A percentile compares a stretch with the other conserved stretches of the same genome.
phyloP scores from a whole-genome alignment of 176 grass and related monocot genomes.

The Ampelocalamus luodianensis region DNA sequence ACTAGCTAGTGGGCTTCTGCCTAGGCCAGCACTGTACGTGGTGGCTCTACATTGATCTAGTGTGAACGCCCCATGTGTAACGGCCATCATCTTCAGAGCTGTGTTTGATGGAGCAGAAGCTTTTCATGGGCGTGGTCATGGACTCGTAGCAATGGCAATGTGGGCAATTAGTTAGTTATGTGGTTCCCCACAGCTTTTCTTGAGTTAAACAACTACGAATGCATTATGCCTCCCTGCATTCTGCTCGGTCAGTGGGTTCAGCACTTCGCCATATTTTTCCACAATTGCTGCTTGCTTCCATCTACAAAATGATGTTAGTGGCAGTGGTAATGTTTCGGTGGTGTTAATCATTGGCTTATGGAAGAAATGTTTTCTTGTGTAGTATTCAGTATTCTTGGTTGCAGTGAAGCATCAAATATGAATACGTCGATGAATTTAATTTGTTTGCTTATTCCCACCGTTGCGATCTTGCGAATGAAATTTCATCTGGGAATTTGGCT shows the following conservation, averaged over 20 bases:
- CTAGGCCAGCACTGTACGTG: slow-evolving; percentile 35
- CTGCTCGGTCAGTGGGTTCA: neutral
- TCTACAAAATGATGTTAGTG: neutral
- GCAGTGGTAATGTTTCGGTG: neutral
- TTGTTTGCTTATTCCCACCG: too few relatives aligned
- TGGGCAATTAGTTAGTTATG: neutral
- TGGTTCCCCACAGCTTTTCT: neutral
- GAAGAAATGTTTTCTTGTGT: neutral
- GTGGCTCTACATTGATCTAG: neutral
- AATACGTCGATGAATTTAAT: too few relatives aligned
- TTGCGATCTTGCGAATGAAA: too few relatives aligned
- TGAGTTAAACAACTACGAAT: neutral
- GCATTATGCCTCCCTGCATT: neutral
- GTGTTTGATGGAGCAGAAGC: neutral
- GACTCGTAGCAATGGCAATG: neutral
- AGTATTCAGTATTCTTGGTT: too few relatives aligned
- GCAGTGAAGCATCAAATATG: too few relatives aligned
- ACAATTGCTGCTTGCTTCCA: neutral
- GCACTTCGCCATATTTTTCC: neutral
- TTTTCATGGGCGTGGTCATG: neutral
- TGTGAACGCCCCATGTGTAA: neutral
- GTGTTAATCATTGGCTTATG: neutral
- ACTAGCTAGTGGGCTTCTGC: slow-evolving; percentile 32
- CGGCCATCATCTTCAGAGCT: neutral
- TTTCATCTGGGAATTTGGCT: too few relatives aligned